Conservation (phyloP, 257 asterid species). For the Lycium barbarum region DNA sequence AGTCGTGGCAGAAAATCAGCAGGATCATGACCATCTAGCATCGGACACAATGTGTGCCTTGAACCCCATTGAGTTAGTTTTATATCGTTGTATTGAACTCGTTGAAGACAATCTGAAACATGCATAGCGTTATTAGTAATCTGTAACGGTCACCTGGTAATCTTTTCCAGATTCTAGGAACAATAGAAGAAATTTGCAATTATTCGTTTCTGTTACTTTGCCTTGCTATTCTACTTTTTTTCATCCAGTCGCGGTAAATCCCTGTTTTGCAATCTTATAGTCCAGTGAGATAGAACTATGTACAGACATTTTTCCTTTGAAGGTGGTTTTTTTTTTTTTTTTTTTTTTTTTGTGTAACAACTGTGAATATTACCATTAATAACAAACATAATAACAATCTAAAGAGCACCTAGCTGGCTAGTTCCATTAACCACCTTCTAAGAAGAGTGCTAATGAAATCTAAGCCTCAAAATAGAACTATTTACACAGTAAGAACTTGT, state of each 20-base stretch:
- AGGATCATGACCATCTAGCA: slow-evolving; percentile 38
- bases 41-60: slow-evolving; percentile 53
- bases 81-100: slow-evolving; percentile 82
- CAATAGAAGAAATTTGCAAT: neutral
- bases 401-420: too few species aligned
- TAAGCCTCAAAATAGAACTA: too few species aligned
- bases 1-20: slow-evolving; percentile 50
- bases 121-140: slow-evolving; percentile 16
- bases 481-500: too few species aligned
- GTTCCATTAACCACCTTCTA: too few species aligned
- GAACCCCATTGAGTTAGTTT: slow-evolving; percentile 76
- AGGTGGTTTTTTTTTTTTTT: too few species aligned
- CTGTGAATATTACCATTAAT: too few species aligned
- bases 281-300: too few species aligned
- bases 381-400: too few species aligned
- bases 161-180: neutral
- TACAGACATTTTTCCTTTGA: too few species aligned
- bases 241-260: neutral
- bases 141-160: neutral
- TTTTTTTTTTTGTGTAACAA: too few species aligned
- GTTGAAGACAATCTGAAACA: slow-evolving; percentile 63
- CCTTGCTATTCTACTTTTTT: neutral
- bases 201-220: neutral
- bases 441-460: too few species aligned
- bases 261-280: neutral